Base-by-base conservation (phyloP, 306 rosid species). In the Acacia crassicarpa region DNA sequence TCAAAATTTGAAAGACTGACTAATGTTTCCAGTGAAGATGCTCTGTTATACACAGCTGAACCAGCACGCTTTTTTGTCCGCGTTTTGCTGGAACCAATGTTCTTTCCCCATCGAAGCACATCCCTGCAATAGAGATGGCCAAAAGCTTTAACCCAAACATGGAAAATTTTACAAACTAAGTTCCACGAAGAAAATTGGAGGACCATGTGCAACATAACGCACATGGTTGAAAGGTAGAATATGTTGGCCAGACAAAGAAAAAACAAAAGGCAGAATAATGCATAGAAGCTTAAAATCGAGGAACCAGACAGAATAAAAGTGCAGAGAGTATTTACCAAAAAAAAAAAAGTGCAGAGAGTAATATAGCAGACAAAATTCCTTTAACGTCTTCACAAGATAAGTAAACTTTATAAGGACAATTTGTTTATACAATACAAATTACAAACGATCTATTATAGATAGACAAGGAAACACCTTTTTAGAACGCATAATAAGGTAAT, bases 101-200 rank as follows among this genome's bases (percentile, higher is more conserved):
- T 91, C 87, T 95, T 91, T 86, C 99, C 99, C 99, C 99, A 95
- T 81, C 95, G 90, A 86, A 95, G 95, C 80, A 95, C 91, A 44
- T 90, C 89, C 89, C 99, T 93, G 90, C 76, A 86, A 78, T 30
- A 80, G 84, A 67, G 76, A 81, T 59, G 22, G 78, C 62, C 53
- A 46, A 51, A 84, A 72, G 13, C 61, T 65, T 72, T 43, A 51
- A 62, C 82, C 82, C 62, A 72, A 75, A 44, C 27, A 59, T 33
- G 56, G 43, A 58, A 84, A 75, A 27, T 20, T 45, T 32, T 49
- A 56, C 65, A 80, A 62, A 61, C 22, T 22, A 43, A 35, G 74
- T 73, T 81, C 45, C 48, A 74, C 35, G 7, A 23, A 49, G 14
- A 46, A 72, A 80, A 46, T 35, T 63, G 46, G 25, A 65, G 43